Conservation (phyloP, 208 protist genomes). For the Novymonas esmeraldas region DNA sequence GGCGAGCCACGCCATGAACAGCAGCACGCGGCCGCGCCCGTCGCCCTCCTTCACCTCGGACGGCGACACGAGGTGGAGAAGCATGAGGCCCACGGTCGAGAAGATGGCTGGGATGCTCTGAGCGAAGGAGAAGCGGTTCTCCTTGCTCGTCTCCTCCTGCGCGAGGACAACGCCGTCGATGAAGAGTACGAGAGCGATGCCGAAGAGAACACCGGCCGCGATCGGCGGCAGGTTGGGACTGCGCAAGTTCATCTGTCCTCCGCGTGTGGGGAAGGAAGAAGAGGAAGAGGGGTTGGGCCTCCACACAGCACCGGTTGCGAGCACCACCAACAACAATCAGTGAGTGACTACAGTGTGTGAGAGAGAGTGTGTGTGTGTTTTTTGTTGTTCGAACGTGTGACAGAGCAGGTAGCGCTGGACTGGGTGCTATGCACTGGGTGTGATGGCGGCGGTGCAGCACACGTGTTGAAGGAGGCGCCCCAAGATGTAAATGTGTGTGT, state of each 20-base stretch:
- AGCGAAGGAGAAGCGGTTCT: constrained; percentile 51
- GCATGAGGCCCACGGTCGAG: constrained; percentile 62
- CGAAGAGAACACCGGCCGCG: constrained; percentile 60
- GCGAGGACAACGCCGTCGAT: constrained; percentile 61
- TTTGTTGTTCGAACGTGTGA: too few species aligned
- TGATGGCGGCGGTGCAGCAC: too few species aligned
- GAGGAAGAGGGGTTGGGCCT: neutral
- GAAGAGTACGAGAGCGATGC: constrained; percentile 53
- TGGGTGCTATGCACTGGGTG: too few species aligned
- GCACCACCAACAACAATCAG: too few species aligned
- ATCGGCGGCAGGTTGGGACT: constrained; percentile 31
- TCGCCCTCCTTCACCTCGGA: constrained; percentile 62
- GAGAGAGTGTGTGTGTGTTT: too few species aligned
- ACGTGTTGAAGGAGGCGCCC: too few species aligned
- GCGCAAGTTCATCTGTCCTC: constrained; percentile 11
- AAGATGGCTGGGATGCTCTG: constrained; percentile 73
- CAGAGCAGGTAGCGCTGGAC: too few species aligned
- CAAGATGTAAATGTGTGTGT: too few species aligned
- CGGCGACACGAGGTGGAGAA: constrained; percentile 64
- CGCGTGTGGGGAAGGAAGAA: neutral
- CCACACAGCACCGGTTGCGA: too few species aligned
- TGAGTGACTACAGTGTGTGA: too few species aligned
- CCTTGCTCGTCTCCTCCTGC: constrained; percentile 37
- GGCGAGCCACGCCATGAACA: constrained; percentile 76
- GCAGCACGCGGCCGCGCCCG: constrained; percentile 49